phyloP scores from a whole-genome alignment of 2,329 filamentous ascomycete species.

The Fusarium beomiforme region DNA sequence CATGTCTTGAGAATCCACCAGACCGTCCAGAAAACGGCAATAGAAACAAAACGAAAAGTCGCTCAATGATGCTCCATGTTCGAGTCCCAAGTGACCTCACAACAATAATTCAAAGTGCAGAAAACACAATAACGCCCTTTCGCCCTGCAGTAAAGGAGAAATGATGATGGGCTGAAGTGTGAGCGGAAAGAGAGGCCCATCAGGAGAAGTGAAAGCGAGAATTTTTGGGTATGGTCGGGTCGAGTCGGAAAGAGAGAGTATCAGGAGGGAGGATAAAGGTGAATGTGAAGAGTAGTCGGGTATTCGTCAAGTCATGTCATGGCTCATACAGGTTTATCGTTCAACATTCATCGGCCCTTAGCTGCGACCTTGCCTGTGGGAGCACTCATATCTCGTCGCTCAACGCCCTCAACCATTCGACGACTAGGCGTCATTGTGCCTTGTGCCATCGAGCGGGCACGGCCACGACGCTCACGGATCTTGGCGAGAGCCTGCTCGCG shows the following conservation, averaged over 20 bases:
- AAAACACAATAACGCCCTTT: constrained; percentile 38
- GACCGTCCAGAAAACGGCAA: not conserved
- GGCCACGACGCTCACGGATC: constrained; percentile 76
- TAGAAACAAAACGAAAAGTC: constrained; percentile 11
- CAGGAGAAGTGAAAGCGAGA: constrained; percentile 9
- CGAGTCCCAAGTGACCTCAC: constrained; percentile 4
- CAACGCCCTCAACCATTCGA: constrained; percentile 63
- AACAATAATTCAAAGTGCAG: not conserved
- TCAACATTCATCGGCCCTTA: constrained; percentile 29
- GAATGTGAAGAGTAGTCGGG: constrained; percentile 14
- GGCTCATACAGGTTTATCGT: constrained; percentile 11
- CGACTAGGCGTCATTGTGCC: constrained; percentile 67
- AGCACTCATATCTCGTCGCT: constrained; percentile 61
- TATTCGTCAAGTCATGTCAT: constrained; percentile 39
- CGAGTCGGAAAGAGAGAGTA: not conserved
- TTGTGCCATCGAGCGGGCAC: constrained; percentile 74
- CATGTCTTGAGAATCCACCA: constrained; percentile 11
- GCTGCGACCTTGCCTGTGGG: constrained; percentile 49
- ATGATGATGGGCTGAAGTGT: constrained; percentile 19
- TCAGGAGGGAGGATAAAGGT: not conserved
- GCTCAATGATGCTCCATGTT: constrained; percentile 17
- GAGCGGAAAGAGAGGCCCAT: constrained; percentile 12
- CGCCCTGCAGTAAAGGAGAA: constrained; percentile 34
- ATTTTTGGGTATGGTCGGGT: constrained; percentile 15
- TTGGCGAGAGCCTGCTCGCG: constrained; percentile 80